Conservation (phyloP, 768 basidiomycete species). For the Wakefieldia striispora region DNA sequence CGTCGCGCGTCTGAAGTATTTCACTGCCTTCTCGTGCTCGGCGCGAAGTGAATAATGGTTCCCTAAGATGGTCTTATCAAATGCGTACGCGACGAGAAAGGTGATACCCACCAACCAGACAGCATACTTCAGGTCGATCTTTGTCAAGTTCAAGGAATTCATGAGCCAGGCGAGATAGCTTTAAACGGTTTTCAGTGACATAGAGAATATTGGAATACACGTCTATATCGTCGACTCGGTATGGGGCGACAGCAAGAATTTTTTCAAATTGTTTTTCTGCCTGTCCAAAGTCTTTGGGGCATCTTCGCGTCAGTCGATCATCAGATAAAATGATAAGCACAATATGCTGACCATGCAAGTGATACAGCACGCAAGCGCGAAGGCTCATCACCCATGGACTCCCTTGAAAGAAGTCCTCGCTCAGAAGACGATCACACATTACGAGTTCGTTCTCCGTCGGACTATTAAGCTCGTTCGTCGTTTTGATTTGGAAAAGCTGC, state of each 20-base stretch:
- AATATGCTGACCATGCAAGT: slow-evolving; percentile 71
- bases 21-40: slow-evolving; percentile 95
- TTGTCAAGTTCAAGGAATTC: slow-evolving; percentile 87
- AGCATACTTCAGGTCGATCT: slow-evolving; percentile 95
- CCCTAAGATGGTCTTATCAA: slow-evolving; percentile 46
- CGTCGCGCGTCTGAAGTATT: slow-evolving; percentile 93
- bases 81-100: neutral
- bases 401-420: slow-evolving; percentile 69
- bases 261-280: slow-evolving; percentile 85
- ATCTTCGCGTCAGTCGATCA: slow-evolving; percentile 5
- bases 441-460: slow-evolving; percentile 83
- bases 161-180: slow-evolving; percentile 88
- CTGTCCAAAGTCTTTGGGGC: slow-evolving; percentile 71
- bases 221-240: slow-evolving; percentile 92
- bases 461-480: slow-evolving; percentile 84
- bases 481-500: slow-evolving; percentile 82
- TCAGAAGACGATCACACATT: slow-evolving; percentile 75
- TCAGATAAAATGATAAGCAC: neutral
- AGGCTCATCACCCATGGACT: slow-evolving; percentile 86
- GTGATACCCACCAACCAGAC: slow-evolving; percentile 74
- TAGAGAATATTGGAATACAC: slow-evolving; percentile 97
- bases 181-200: slow-evolving; percentile 85
- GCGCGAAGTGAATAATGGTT: slow-evolving; percentile 93
- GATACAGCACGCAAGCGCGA: slow-evolving; percentile 83
- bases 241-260: slow-evolving; percentile 78